Conservation (phyloP, 1,139 yeast species). For the Sugiyamaella japonica region DNA sequence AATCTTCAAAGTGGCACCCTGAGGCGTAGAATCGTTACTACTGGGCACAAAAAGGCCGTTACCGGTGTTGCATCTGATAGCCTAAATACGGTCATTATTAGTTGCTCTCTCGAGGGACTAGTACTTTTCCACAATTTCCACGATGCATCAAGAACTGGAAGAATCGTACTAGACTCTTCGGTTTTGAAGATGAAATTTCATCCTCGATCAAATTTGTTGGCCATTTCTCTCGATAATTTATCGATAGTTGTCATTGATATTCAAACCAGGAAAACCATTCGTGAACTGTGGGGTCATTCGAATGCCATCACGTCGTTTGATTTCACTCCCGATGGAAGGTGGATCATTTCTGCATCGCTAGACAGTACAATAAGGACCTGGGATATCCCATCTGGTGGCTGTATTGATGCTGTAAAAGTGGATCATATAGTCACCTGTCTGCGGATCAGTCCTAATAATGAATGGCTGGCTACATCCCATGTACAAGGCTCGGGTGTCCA, state of each 20-base stretch:
- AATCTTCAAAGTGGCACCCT: slow-evolving; percentile 87
- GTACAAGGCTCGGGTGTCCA: slow-evolving; percentile 87
- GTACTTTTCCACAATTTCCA: slow-evolving; percentile 87
- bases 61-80: slow-evolving; percentile 91
- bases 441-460: slow-evolving; percentile 85
- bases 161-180: slow-evolving; percentile 70
- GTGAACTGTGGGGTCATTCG: slow-evolving; percentile 87
- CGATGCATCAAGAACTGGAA: slow-evolving; percentile 66
- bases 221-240: slow-evolving; percentile 83
- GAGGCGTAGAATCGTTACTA: slow-evolving; percentile 54
- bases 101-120: slow-evolving; percentile 85
- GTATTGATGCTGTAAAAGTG: slow-evolving; percentile 86
- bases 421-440: slow-evolving; percentile 78
- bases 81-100: slow-evolving; percentile 82
- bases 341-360: slow-evolving; percentile 82
- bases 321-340: slow-evolving; percentile 93
- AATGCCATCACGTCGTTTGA: slow-evolving; percentile 87
- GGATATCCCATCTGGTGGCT: slow-evolving; percentile 97
- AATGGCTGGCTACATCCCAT: slow-evolving; percentile 89
- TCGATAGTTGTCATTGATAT: slow-evolving; percentile 82
- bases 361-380: slow-evolving; percentile 93
- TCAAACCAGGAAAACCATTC: slow-evolving; percentile 74
- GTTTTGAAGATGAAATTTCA: slow-evolving; percentile 77
- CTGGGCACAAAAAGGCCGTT: slow-evolving; percentile 74
- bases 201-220: slow-evolving; percentile 77